phyloP scores from a whole-genome alignment of 208 protist species.

The Acanthamoeba triangularis region DNA sequence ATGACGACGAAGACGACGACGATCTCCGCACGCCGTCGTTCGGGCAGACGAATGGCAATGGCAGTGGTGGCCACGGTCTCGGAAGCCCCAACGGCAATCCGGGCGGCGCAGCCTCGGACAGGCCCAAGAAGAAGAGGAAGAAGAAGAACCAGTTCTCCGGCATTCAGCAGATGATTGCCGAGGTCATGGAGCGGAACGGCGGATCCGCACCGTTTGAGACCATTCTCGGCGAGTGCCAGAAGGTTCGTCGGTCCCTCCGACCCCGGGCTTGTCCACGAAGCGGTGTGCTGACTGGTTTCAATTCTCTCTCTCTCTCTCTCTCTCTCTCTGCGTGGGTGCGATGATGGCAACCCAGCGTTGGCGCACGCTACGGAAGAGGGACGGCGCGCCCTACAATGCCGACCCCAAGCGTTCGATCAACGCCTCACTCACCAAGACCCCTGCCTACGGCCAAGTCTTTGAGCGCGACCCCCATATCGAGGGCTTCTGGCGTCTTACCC shows the following conservation, averaged over 20 bases:
- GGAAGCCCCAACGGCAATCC: background rate
- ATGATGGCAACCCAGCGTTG: constrained; percentile 22
- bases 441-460: constrained; percentile 53
- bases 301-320: background rate
- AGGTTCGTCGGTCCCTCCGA: background rate
- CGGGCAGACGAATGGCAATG: background rate
- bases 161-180: constrained; percentile 60
- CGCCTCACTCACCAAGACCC: constrained; percentile 33
- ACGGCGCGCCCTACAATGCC: constrained; percentile 64
- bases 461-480: constrained; percentile 33
- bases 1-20: background rate
- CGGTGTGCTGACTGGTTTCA: too few species aligned
- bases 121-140: constrained; percentile 23
- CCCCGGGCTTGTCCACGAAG: too few species aligned
- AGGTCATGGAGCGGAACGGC: constrained; percentile 38
- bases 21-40: background rate
- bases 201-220: constrained; percentile 44
- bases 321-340: background rate
- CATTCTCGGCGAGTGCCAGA: constrained; percentile 42
- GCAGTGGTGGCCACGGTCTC: background rate
- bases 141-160: constrained; percentile 69
- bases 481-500: constrained; percentile 48
- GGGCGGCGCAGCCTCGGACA: background rate
- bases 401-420: constrained; percentile 73
- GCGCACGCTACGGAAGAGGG: constrained; percentile 62